These are phyloP conservation scores for Seminavis robusta DNA, from an alignment of 108 stramenopile genomes.

Conservation along the genomic window DNA sequence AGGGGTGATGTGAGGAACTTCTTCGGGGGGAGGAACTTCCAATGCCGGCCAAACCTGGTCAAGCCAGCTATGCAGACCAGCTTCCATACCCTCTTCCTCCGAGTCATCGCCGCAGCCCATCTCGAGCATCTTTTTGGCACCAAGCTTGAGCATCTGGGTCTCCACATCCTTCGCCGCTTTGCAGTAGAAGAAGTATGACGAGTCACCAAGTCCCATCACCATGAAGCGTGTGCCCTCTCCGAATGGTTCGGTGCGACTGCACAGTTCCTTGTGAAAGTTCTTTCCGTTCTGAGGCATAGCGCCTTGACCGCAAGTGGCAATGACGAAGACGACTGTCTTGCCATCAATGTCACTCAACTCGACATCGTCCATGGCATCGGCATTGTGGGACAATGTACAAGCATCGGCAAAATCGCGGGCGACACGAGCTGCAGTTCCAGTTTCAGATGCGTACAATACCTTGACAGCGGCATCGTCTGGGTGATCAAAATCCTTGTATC, in stretches of 20 bases:
- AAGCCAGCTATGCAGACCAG: conserved; percentile 50
- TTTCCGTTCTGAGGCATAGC: conserved; percentile 57
- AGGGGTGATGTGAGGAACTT: conserved; percentile 58
- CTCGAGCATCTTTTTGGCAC: conserved; percentile 33
- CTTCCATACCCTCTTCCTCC: conserved; percentile 49
- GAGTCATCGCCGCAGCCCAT: conserved; percentile 58
- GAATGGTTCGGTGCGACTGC: conserved; percentile 41
- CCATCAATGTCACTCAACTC: conserved; percentile 56
- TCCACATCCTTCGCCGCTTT: conserved; percentile 53
- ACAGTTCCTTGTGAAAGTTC: conserved; percentile 39
- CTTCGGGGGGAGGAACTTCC: conserved; percentile 37
- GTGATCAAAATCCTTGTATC: conserved; percentile 50
- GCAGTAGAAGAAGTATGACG: conserved; percentile 58
- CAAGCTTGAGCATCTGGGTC: conserved; percentile 39
- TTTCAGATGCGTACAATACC: conserved; percentile 58
- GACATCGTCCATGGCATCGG: conserved; percentile 51
- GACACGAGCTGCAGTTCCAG: conserved; percentile 44
- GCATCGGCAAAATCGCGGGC: conserved; percentile 64
- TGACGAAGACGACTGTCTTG: conserved; percentile 47
- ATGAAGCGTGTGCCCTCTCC: conserved; percentile 43
- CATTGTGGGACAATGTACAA: conserved; percentile 39
- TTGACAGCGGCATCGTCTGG: conserved; percentile 46
- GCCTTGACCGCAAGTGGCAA: conserved; percentile 62
- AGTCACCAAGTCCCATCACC: conserved; percentile 54
- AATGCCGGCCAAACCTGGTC: conserved; percentile 49